Base-by-base conservation (phyloP, 2,329 filamentous ascomycete species). In the Trichoderma cornu-damae region DNA sequence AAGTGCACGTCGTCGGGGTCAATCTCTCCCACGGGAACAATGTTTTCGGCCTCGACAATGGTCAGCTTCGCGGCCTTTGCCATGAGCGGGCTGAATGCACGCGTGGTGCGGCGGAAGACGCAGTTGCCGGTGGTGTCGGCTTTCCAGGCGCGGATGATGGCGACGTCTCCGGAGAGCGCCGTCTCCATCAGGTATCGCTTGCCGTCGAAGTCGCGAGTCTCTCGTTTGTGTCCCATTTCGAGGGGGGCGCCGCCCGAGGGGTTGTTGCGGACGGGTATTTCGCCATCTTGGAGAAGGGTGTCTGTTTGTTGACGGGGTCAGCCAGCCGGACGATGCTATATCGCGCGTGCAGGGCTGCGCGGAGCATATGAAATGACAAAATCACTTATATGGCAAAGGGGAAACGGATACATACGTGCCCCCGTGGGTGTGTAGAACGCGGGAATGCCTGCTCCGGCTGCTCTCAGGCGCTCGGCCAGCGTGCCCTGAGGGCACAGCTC, bases 21-120 rank as follows among this genome's bases (percentile, higher is more conserved):
- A 37, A 95, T 86, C 2, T 83, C 81, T 22, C 90, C 90, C 1
- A 84, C 72, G 2, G 87, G 83, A 52, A 95, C 90, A 59, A 95
- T 90, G 61, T 93, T 80, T 67, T 95, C 90, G 1, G 90, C 90
- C 69, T 95, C 90, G 35, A 94, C 89, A 38, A 95, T 92, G 24
- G 89, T 87, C 37, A 89, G 67, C 47, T 80, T 82, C 0, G 89
- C 90, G 0, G 89, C 89, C 73, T 93, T 92, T 59, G 88, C 90
- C 87, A 91, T 90, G 61, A 89, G 79, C 5, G 83, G 81, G 1
- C 84, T 87, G 62, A 90, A 91, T 0, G 86, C 84, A 69, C 88
- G 88, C 30, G 87, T 90, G 0, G 88, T 87, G 70, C 88, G 86
- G 69, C 88, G 79, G 76, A 95, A 94, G 37, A 89, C 80, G 68